These are phyloP conservation scores for Trichomonas vaginalis DNA, from an alignment of 208 protist genomes.

Conservation along the genomic window DNA sequence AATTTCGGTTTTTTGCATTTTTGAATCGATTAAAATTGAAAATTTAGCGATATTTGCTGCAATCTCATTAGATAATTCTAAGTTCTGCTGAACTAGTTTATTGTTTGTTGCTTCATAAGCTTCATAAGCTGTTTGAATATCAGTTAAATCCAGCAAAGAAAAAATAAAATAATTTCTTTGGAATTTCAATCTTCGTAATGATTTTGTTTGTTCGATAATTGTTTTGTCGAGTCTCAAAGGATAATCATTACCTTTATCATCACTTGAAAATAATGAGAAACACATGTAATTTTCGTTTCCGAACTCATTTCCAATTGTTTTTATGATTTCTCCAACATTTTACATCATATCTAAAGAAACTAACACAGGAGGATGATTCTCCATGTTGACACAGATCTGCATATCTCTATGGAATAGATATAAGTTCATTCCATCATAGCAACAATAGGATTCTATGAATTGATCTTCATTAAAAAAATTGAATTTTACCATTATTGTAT, in stretches of 20 bases:
- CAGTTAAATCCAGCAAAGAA: not conserved
- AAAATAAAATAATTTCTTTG: not conserved
- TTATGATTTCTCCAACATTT: not conserved
- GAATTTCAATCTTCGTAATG: not conserved
- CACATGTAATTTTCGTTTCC: not conserved
- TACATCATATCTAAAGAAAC: not conserved
- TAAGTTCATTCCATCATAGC: not conserved
- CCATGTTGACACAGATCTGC: not conserved
- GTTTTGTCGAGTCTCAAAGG: not conserved
- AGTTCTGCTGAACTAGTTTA: not conserved
- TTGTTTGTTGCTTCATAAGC: not conserved
- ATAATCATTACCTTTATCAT: not conserved
- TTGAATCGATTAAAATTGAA: not conserved
- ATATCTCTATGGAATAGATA: not conserved
- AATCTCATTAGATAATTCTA: not conserved
- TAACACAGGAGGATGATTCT: not conserved
- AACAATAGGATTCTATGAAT: not conserved
- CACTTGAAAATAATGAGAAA: not conserved
- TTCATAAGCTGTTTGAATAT: not conserved
- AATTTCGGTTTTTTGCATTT: not conserved
- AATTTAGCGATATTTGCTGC: not conserved
- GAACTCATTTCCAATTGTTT: not conserved
- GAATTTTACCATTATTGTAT: not conserved
- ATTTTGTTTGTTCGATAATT: not conserved
- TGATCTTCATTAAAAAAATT: not conserved